Conservation (phyloP, 306 rosid species). For the Rosa multiflora region DNA sequence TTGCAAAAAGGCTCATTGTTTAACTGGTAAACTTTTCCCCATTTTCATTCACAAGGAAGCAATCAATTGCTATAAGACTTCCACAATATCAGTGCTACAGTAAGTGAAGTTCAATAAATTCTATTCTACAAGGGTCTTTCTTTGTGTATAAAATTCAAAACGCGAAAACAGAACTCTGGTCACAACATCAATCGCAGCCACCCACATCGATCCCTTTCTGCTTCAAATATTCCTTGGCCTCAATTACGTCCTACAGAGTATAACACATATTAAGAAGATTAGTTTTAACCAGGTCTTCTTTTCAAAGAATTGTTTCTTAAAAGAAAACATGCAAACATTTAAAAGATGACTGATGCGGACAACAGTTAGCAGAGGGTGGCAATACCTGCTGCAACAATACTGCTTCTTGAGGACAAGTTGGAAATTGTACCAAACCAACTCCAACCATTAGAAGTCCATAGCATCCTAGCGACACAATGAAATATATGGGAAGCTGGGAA, state of each 20-base stretch:
- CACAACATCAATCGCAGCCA: slow-evolving; percentile 40
- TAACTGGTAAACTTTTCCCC: not conserved
- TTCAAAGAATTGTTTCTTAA: not conserved
- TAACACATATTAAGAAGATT: not conserved
- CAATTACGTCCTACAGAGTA: slow-evolving; percentile 59
- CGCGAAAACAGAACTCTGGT: not conserved
- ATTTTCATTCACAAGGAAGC: slow-evolving; percentile 4
- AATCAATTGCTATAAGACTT: not conserved
- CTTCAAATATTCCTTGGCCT: slow-evolving; percentile 76
- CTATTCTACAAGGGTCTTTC: not conserved
- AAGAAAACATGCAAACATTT: not conserved
- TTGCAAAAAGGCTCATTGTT: not conserved
- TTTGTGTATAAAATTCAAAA: not conserved
- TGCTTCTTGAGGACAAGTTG: slow-evolving; percentile 86
- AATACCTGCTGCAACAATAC: slow-evolving; percentile 62
- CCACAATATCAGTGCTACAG: not conserved
- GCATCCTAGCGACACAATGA: slow-evolving; percentile 82
- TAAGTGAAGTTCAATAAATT: not conserved
- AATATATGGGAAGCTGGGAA: slow-evolving; percentile 76
- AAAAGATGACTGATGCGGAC: not conserved
- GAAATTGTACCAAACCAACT: slow-evolving; percentile 80
- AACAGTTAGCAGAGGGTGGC: not conserved
- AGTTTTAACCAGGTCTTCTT: not conserved
- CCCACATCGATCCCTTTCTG: slow-evolving; percentile 65
- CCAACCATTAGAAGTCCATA: slow-evolving; percentile 93